phyloP scores from a whole-genome alignment of 2,329 filamentous ascomycete species.

The Alternaria incomplexa region DNA sequence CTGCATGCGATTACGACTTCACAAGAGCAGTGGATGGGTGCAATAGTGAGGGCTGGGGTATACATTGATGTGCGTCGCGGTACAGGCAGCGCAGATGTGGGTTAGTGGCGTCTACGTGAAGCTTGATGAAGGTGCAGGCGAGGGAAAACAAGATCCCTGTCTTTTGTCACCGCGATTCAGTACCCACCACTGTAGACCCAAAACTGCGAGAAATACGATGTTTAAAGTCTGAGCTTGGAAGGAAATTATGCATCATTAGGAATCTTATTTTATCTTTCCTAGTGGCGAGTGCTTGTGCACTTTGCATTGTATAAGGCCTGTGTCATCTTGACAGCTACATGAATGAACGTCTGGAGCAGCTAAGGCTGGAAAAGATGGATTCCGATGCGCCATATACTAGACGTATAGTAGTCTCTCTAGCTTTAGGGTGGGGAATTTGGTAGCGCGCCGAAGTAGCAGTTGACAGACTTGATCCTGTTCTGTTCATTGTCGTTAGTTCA shows the following conservation, averaged over 20 bases:
- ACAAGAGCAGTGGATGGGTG: not conserved
- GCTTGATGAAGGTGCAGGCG: not conserved
- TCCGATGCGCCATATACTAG: no score
- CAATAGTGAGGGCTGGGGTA: not conserved
- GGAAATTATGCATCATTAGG: not conserved
- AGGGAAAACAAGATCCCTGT: not conserved
- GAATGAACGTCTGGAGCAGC: not conserved
- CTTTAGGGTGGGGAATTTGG: no score
- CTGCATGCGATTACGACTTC: not conserved
- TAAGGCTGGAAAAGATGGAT: no score
- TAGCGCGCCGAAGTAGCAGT: not conserved
- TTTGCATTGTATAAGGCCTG: not conserved
- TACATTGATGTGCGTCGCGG: not conserved
- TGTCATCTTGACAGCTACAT: not conserved
- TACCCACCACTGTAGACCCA: not conserved
- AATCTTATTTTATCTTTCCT: not conserved
- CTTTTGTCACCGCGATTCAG: not conserved
- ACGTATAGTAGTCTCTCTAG: no score
- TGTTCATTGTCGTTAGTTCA: not conserved
- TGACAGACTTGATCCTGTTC: not conserved
- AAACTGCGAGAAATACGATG: not conserved
- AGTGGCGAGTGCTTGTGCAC: not conserved
- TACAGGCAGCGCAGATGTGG: not conserved
- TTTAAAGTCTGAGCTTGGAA: not conserved
- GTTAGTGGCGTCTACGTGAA: not conserved